Conservation (phyloP, 495 filamentous ascomycete species). For the Friedmanniomyces simplex region DNA sequence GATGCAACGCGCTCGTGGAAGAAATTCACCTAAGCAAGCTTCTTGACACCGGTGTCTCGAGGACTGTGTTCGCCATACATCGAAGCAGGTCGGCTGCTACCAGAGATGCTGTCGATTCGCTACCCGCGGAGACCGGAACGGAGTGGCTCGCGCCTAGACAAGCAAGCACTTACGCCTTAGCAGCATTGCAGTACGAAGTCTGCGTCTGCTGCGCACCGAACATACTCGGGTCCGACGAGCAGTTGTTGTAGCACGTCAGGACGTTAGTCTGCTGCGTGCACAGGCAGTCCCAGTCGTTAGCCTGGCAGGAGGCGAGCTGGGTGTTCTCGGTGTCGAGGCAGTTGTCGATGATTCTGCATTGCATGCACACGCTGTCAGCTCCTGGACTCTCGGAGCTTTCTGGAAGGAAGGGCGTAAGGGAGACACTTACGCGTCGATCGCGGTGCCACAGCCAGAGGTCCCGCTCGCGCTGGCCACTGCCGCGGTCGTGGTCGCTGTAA, state of each 20-base stretch:
- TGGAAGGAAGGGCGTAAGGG: too few relatives aligned
- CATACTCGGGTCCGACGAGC: slow-evolving; percentile 16
- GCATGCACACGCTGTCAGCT: not conserved
- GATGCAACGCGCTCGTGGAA: too few relatives aligned
- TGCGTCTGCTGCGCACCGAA: slow-evolving; percentile 16
- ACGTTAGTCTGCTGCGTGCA: slow-evolving; percentile 26
- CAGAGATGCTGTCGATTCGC: too few relatives aligned
- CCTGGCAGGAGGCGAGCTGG: slow-evolving; percentile 23
- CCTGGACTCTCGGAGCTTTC: too few relatives aligned
- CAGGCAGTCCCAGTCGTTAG: slow-evolving; percentile 31
- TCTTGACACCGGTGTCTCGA: too few relatives aligned
- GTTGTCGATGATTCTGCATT: slow-evolving; percentile 27
- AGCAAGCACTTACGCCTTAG: slow-evolving; percentile 23
- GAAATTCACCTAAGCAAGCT: too few relatives aligned
- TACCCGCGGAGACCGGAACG: too few relatives aligned
- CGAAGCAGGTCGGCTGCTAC: too few relatives aligned
- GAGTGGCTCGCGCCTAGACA: not conserved
- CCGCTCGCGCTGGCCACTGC: not conserved
- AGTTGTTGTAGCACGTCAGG: slow-evolving; percentile 32
- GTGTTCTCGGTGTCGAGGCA: slow-evolving; percentile 19
- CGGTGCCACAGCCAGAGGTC: slow-evolving; percentile 13
- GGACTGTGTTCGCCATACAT: too few relatives aligned
- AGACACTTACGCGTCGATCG: slow-evolving; percentile 9
- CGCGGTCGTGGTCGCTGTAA: too few relatives aligned
- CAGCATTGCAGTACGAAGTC: slow-evolving; percentile 26